Evolutionary conservation across 768 basidiomycete species (phyloP), one percentile per base, ranked within the genome.

Genomic region (Suillus alpinus): DNA sequence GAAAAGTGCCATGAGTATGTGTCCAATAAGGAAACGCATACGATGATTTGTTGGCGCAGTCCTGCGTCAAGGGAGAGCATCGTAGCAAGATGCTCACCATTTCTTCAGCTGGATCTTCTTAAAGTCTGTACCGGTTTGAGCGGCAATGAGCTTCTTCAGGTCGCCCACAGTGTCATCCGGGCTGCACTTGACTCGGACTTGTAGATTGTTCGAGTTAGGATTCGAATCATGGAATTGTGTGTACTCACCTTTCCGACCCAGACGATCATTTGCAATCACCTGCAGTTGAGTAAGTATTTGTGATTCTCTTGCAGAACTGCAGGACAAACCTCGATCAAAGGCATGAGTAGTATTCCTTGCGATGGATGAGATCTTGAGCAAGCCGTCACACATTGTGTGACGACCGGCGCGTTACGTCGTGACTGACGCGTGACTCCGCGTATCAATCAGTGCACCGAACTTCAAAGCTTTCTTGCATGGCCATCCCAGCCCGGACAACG

Each of bases 91-190:
- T 57, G 40, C 88, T 61, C 65, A 93, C 97, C 95, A 98, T 83
- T 98, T 98, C 88, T 97, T 98, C 57, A 99, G 78, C 69, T 87
- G 84, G 61, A 99, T 96, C 84, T 96, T 98, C 37, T 74, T 77
- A 4, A 77, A 68, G 69, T 93, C 86, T 16, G 96, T 97, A 58
- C 97, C 97, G 0, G 86, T 97, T 75, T 99, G 97, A 0, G 95
- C 96, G 2, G 90, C 96, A 66, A 99, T 98, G 62, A 99, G 87
- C 74, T 90, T 91, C 83, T 98, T 98, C 64, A 99, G 81, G 72
- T 98, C 96, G 44, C 96, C 96, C 39, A 99, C 93, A 1, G 97
- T 98, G 72, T 99, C 97, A 14, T 96, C 88, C 5, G 93, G 85
- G 74, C 88, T 89, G 79, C 95, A 97, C 76, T 98, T 97, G 70